Evolutionary conservation across 345 rosid species (phyloP), one percentile per base, ranked within the genome.

Genomic region (Aegle marmelos): DNA sequence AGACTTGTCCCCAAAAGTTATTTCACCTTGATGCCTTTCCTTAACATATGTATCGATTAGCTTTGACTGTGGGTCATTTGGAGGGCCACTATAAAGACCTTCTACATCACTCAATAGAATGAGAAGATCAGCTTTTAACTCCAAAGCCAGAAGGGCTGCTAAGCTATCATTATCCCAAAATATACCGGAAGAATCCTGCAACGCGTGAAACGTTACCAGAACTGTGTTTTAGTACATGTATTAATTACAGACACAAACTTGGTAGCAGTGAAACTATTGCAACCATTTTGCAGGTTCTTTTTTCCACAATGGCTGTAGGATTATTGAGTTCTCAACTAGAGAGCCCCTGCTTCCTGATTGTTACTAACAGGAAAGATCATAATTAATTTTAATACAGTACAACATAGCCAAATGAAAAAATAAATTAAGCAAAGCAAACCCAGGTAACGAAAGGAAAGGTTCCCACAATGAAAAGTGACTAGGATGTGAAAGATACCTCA

Each of bases 161-260:
- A 97, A 91, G 86, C 99, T 97, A 82, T 97, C 99, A 83, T 97
- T 97, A 76, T 97, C 99, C 99, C 99, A 97, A 79, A 97, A 97
- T 80, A 97, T 97, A 68, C 99, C 99, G 77, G 97, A 91, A 28
- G 97, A 90, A 86, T 96, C 99, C 99, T 96, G 97, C 82, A 84
- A 77, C 58, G 36, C 68, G 54, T 36, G 59, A 34, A 34, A 30
- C 69, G 37, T 16, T 31, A 70, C 76, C 37, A 76, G 73, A 41
- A 68, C 33, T 41, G 50, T 54, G 50, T 64, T 64, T 17, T 48
- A 50, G 61, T 2, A 14, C 73, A 77, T 68, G 61, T 30, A 63
- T 39, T 22, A 76, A 71, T n/a, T 7, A 73, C 39, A 16, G 45
- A 57, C 68, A 16, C 58, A 30, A 69, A 69, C 16, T 16, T 27